Evolutionary conservation across 345 rosid species (phyloP).

Genomic region (Physaria fendleri): DNA sequence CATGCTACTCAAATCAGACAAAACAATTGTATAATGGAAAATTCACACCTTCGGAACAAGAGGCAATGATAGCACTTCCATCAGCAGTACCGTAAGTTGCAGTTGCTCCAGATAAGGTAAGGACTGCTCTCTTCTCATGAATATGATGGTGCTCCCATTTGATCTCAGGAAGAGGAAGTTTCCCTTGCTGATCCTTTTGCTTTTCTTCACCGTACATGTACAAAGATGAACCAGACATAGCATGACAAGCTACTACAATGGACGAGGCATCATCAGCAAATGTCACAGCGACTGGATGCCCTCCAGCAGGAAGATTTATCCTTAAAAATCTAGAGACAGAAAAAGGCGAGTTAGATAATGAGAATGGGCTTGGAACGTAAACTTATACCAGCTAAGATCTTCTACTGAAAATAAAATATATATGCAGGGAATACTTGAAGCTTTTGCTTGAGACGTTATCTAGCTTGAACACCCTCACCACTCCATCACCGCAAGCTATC

Average conservation of each 20-base stretch:
- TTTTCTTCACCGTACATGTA: constrained; percentile 91
- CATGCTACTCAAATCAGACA: background rate
- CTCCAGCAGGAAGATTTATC: constrained; percentile 81
- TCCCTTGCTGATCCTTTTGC: constrained; percentile 52
- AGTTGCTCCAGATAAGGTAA: constrained; percentile 63
- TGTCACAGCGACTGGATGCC: constrained; percentile 72
- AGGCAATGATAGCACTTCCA: constrained; percentile 72
- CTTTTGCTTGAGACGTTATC: constrained; percentile 94
- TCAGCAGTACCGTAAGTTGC: constrained; percentile 85
- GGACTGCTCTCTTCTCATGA: constrained; percentile 53
- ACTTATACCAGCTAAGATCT: background rate
- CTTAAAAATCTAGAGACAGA: constrained; percentile 51
- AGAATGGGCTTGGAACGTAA: background rate
- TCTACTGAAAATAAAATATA: background rate
- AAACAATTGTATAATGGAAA: background rate
- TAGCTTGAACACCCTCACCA: constrained; percentile 76
- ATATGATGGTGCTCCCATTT: constrained; percentile 84
- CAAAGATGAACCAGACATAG: constrained; percentile 56
- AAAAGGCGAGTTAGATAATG: background rate
- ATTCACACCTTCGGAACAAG: constrained; percentile 82
- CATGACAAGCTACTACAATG: constrained; percentile 64
- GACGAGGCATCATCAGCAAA: constrained; percentile 78
- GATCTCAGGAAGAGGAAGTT: constrained; percentile 77
- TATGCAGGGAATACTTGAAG: constrained; percentile 57
- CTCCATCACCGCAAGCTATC: constrained; percentile 91